These are phyloP conservation scores for Spencermartinsiella europaea DNA, from an alignment of 805 yeast species.

Conservation along the genomic window DNA sequence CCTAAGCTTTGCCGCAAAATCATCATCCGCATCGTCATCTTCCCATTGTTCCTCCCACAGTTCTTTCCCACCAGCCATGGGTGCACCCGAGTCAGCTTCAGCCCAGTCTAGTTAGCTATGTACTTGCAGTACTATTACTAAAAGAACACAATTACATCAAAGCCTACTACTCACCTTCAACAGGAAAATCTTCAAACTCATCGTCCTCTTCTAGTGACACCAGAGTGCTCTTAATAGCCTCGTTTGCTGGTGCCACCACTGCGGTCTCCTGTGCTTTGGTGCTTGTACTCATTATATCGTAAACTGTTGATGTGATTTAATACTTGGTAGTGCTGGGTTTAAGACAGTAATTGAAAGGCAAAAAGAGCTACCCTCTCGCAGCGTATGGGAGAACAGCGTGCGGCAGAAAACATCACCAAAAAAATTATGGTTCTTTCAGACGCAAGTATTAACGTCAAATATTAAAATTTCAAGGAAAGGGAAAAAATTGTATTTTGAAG, in stretches of 20 bases:
- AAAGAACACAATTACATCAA: not conserved
- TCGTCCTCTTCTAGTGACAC: constrained; percentile 91
- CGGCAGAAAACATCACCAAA: too few relatives aligned
- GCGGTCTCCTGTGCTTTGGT: constrained; percentile 1
- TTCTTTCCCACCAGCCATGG: constrained; percentile 39
- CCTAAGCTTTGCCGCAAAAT: constrained; percentile 71
- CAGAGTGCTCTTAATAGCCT: constrained; percentile 27
- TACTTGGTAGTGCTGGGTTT: too few relatives aligned
- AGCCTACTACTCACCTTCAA: constrained; percentile 46
- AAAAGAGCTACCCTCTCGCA: too few relatives aligned
- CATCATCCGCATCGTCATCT: constrained; percentile 82
- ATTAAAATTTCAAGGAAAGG: too few relatives aligned
- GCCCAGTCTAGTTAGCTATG: constrained; percentile 54
- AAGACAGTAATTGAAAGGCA: too few relatives aligned
- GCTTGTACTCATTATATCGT: not conserved
- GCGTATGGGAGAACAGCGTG: too few relatives aligned
- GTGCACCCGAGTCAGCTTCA: constrained; percentile 47
- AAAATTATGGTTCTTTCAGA: too few relatives aligned
- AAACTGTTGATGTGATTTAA: too few relatives aligned
- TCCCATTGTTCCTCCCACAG: constrained; percentile 99
- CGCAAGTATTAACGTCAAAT: too few relatives aligned
- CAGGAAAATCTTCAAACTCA: constrained; percentile 95
- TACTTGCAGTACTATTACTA: not conserved
- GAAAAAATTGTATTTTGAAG: too few relatives aligned
- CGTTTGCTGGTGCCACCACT: constrained; percentile 2